These are phyloP conservation scores for Trichocladium antarcticum DNA, from an alignment of 495 filamentous ascomycete species.

Conservation along the genomic window DNA sequence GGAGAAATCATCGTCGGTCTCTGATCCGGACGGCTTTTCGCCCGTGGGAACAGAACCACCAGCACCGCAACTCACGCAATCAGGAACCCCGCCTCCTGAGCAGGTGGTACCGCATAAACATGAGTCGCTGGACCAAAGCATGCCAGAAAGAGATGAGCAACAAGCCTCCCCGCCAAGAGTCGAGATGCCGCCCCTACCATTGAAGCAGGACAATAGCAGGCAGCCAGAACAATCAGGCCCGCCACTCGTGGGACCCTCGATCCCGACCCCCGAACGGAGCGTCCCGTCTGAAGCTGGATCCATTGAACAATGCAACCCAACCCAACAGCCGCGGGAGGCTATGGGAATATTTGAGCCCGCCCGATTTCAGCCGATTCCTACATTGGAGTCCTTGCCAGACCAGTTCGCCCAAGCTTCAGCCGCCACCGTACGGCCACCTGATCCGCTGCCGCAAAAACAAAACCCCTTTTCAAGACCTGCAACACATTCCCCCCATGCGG, in stretches of 20 bases:
- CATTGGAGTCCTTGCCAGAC: neutral
- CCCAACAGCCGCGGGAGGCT: neutral
- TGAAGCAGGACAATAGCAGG: neutral
- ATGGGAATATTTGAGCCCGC: too few species aligned
- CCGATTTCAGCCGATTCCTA: neutral
- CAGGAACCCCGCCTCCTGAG: constrained; percentile 11
- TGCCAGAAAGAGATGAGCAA: neutral
- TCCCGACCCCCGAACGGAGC: neutral
- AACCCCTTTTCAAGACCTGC: neutral
- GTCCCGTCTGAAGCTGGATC: neutral
- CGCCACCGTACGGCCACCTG: neutral
- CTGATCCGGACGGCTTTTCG: neutral
- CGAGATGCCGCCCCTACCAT: neutral
- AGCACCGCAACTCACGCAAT: constrained; percentile 2
- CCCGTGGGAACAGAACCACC: neutral
- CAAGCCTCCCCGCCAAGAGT: neutral
- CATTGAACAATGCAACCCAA: neutral
- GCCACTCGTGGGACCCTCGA: neutral
- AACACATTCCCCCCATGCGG: neutral
- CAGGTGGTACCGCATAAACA: neutral
- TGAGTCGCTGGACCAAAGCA: neutral
- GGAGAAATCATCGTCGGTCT: neutral
- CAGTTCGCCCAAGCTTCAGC: neutral
- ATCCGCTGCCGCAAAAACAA: neutral
- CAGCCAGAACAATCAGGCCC: neutral